Percentiles rank a stretch among this genome's conserved stretches.
Evolutionary conservation across 2,329 filamentous ascomycete genomes (phyloP).

Genomic region (Penicillium aurantiogriseum): DNA sequence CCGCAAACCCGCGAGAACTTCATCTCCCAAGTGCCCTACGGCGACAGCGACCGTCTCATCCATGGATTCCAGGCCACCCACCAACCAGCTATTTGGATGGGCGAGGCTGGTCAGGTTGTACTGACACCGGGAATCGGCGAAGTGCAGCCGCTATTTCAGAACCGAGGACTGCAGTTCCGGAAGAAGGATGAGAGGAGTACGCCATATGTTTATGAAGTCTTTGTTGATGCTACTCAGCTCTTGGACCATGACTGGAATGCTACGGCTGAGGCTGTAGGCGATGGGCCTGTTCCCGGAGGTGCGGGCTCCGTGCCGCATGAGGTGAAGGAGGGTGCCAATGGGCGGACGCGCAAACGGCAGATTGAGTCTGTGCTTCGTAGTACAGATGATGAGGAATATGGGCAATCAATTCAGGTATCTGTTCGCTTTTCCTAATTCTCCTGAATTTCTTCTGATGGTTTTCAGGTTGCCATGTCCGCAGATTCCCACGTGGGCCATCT

Average conservation of each 20-base stretch:
- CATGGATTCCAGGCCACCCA: conserved; percentile 54
- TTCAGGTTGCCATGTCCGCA: conserved; percentile 41
- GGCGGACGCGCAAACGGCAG: conserved; percentile 34
- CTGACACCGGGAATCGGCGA: conserved; percentile 42
- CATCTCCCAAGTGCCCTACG: conserved; percentile 51
- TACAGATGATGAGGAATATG: neutral
- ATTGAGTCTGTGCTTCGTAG: neutral
- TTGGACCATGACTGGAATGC: conserved; percentile 38
- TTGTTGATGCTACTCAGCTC: conserved; percentile 40
- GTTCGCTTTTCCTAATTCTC: neutral
- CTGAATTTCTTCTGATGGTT: neutral
- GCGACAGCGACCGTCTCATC: conserved; percentile 44
- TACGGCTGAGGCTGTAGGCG: conserved; percentile 32
- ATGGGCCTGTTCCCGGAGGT: conserved; percentile 43
- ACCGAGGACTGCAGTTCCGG: conserved; percentile 43
- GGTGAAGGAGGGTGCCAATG: conserved; percentile 44
- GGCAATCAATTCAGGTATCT: conserved; percentile 15
- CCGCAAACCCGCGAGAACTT: conserved; percentile 51
- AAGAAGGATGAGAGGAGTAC: conserved; percentile 48
- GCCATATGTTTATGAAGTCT: conserved; percentile 49
- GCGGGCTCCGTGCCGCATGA: conserved; percentile 39
- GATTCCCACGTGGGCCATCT: conserved; percentile 46
- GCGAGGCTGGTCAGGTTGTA: conserved; percentile 49
- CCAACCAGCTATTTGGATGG: conserved; percentile 56
- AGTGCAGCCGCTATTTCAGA: conserved; percentile 38